Base-by-base conservation (phyloP, 257 asterid species). In the Nicotiana tomentosiformis region DNA sequence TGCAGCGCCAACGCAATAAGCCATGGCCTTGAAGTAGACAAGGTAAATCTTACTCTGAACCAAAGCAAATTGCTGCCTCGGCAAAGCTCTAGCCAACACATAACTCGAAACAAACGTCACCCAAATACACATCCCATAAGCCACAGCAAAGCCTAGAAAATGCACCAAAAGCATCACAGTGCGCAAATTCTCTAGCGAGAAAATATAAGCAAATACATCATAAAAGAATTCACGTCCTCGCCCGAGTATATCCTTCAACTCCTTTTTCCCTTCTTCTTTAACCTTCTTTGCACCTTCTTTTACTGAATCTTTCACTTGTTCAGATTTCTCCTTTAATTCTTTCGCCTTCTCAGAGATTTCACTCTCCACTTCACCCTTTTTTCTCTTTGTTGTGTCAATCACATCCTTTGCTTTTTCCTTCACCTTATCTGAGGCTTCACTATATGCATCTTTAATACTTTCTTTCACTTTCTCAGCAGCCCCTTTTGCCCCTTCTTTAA, bases 21-120 rank as follows among this genome's bases (percentile, higher is more conserved):
- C 93, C 99, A 92, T 88, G 18, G 91, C 91, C 90, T 80, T 90
- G 80, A 96, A 96, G 81, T 96, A 96, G 58, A 87, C 90, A 0
- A 93, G 97, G 80, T 94, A 96, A 4, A 94, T 86, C 92, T 87
- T 91, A 83, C 94, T 93, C 85, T 96, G 99, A 77, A 90, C 91
- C 69, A 85, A 17, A 0, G 91, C 96, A 80, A 92, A 94, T 87
- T 93, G 99, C 17, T 89, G 93, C 89, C 92, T 88, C 0, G 97
- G 92, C 92, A 96, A 37, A 8, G 90, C 90, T 29, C 78, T 77
- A 0, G 98, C 93, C 66, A 93, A 57, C 1, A 94, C 91, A 77
- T 91, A 87, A 77, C 97, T 94, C 72, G 98, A 93, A 3, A 86
- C 87, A 53, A 95, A 93, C 2, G 97, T 91, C 2, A 93, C 90